Base-by-base conservation (phyloP, 2,329 filamentous ascomycete species). In the Cladosporium sphaerospermum region DNA sequence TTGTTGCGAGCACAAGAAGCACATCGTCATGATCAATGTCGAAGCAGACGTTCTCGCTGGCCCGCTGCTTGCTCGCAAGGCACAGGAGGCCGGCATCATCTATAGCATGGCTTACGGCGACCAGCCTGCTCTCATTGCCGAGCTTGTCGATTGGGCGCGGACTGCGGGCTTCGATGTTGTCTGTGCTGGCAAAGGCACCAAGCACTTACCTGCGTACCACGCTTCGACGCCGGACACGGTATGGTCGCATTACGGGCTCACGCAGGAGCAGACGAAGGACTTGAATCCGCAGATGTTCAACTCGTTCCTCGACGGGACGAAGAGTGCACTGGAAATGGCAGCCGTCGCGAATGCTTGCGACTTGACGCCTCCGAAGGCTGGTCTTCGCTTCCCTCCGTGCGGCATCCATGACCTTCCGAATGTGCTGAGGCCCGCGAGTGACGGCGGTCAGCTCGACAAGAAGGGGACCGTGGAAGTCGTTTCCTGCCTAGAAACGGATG, bases 251-350 rank as follows among this genome's bases (percentile, higher is more conserved):
- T 75, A 75, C 45, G 73, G 72, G 8, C 74, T 76, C 57, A 73
- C 72, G 0, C 62, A 71, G 33, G 72, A 75, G 58, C 73, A 76
- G 60, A 67, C 62, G 0, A 71, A 67, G 3, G 72, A 75, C 56
- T 73, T 75, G 61, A 76, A 75, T 57, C 69, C 71, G 4, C 72
- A 75, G 44, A 76, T 76, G 71, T 76, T 76, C 68, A 76, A 76
- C 57, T 73, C 69, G 0, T 76, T 75, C 62, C 63, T 76, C 2
- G 73, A 76, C 53, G 74, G 74, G n/a, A 76, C 74, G 6, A 76
- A 76, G 58, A 72, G 68, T 1, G 72, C 72, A 1, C 61, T 76
- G 4, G 73, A 76, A 59, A 76, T 76, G 74, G 72, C 73, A 4
- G 74, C 74, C 10, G 73, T 76, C 0, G 69, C 74, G 4, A 76